Conservation (phyloP, 2,329 filamentous ascomycete genomes). For the Stachybotrys chlorohalonatus region DNA sequence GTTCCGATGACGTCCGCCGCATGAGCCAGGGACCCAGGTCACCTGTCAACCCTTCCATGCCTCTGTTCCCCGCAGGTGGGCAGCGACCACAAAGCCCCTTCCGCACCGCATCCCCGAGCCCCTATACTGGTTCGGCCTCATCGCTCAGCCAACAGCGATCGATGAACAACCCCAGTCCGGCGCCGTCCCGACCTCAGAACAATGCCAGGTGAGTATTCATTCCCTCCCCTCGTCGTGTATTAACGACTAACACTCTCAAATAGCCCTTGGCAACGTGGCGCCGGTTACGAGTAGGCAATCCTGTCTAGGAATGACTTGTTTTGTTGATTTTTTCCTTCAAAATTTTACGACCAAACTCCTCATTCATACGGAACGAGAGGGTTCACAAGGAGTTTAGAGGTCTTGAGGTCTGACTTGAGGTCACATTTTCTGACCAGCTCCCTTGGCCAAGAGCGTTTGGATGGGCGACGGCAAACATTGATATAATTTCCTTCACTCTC, state of each 20-base stretch:
- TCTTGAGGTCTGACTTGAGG: not conserved
- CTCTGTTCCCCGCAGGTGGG: constrained; percentile 29
- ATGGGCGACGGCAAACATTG: not conserved
- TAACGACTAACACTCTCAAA: not conserved
- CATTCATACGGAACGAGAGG: not conserved
- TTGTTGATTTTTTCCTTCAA: not conserved
- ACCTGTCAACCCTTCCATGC: constrained; percentile 32
- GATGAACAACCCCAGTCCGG: constrained; percentile 22
- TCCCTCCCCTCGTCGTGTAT: not conserved
- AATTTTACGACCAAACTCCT: not conserved
- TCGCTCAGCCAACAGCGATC: constrained; percentile 21
- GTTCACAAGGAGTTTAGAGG: not conserved
- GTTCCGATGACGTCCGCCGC: constrained; percentile 27
- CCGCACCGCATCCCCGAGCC: constrained; percentile 24
- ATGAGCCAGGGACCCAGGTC: constrained; percentile 25
- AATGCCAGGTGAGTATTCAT: constrained; percentile 25
- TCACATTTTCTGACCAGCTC: not conserved
- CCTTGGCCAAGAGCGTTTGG: not conserved
- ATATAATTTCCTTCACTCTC: not conserved
- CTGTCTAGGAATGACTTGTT: not conserved
- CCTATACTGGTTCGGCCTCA: constrained; percentile 20
- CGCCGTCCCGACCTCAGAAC: constrained; percentile 26
- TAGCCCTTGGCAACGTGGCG: constrained; percentile 37
- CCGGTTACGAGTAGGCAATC: constrained; percentile 30
- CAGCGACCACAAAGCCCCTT: constrained; percentile 26